A percentile compares a stretch with the other conserved stretches of the same genome.
Evolutionary conservation across 768 basidiomycete genomes (phyloP).

Genomic region (Holtermanniella nyarrowii): DNA sequence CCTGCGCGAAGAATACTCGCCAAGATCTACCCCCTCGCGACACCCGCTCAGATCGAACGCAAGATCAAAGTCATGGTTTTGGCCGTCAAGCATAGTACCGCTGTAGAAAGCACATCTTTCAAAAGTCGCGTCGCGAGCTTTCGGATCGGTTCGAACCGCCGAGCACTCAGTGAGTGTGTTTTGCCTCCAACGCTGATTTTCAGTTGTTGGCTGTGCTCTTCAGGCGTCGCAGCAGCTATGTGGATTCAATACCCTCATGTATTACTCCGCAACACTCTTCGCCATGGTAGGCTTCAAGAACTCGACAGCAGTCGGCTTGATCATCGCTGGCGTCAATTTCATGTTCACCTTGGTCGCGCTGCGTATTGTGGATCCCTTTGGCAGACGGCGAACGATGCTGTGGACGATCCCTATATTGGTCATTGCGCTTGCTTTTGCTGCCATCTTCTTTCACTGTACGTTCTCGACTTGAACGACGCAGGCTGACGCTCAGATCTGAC

Average conservation of each 20-base stretch:
- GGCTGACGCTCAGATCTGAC: conserved; percentile 49
- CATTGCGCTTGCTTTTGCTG: conserved; percentile 54
- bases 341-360: conserved; percentile 66
- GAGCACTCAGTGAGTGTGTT: conserved; percentile 54
- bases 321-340: conserved; percentile 69
- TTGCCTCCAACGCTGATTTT: background rate
- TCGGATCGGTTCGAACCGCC: conserved; percentile 52
- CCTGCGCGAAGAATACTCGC: conserved; percentile 51
- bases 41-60: conserved; percentile 54
- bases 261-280: conserved; percentile 66
- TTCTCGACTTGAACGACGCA: conserved; percentile 11
- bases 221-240: conserved; percentile 76
- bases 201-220: conserved; percentile 67
- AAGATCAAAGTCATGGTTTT: conserved; percentile 57
- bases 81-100: conserved; percentile 53
- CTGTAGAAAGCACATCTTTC: conserved; percentile 51
- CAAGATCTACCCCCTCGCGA: conserved; percentile 61
- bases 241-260: conserved; percentile 66
- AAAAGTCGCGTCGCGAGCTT: conserved; percentile 51
- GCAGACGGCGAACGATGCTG: conserved; percentile 60
- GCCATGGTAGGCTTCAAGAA: conserved; percentile 71
- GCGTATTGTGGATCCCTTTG: conserved; percentile 58
- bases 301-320: conserved; percentile 68
- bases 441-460: conserved; percentile 59
- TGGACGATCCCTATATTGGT: conserved; percentile 65